These are phyloP conservation scores for Nannochloropsis oceanica DNA, from an alignment of 108 stramenopile species.

Conservation along the genomic window DNA sequence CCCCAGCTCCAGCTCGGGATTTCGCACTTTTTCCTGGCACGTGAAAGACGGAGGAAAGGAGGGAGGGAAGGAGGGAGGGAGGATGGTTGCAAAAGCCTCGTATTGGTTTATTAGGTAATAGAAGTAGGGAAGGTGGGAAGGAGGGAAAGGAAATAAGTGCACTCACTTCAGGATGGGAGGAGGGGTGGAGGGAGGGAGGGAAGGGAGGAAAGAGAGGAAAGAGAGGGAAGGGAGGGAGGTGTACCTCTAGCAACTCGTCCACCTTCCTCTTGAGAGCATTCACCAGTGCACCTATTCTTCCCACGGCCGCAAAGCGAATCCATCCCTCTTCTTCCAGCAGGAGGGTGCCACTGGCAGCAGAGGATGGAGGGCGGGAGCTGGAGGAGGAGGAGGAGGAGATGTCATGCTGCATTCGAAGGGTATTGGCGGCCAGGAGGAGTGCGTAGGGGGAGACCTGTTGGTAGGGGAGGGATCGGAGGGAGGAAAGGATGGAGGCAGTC, in stretches of 20 bases:
- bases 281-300: slow-evolving; percentile 70
- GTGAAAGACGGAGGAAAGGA: neutral
- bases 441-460: slow-evolving; percentile 67
- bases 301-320: slow-evolving; percentile 60
- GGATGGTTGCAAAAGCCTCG: neutral
- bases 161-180: neutral
- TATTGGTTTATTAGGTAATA: too few relatives aligned
- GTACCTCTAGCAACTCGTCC: neutral
- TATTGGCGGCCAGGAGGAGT: slow-evolving; percentile 73
- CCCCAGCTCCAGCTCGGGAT: too few relatives aligned
- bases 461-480: too few relatives aligned
- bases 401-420: slow-evolving; percentile 63
- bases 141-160: neutral
- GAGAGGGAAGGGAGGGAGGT: neutral
- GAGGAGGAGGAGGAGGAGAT: too few relatives aligned
- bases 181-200: neutral
- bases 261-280: slow-evolving; percentile 40
- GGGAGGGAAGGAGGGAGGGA: neutral
- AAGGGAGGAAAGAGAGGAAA: neutral
- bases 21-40: too few relatives aligned
- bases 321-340: slow-evolving; percentile 57
- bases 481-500: too few relatives aligned
- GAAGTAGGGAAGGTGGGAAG: too few relatives aligned
- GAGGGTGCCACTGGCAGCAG: slow-evolving; percentile 58
- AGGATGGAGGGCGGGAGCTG: too few relatives aligned